Evolutionary conservation across 106 monocot species (phyloP).

Genomic region (Allium sativum): DNA sequence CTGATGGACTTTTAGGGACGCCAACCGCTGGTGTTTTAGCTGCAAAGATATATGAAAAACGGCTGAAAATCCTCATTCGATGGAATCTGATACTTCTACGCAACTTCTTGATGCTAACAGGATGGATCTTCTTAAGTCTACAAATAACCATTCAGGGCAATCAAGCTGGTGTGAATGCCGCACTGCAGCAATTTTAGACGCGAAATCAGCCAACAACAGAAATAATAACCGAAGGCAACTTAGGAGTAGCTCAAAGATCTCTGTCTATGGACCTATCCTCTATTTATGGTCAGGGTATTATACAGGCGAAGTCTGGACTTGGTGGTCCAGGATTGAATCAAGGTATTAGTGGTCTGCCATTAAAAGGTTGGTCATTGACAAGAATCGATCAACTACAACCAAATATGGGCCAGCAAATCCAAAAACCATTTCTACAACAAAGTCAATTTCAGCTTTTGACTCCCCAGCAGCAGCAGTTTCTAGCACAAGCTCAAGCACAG

Average conservation of each 20-base stretch:
- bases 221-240: constrained; percentile 40
- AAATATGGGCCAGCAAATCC: constrained; percentile 62
- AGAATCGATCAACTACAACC: constrained; percentile 77
- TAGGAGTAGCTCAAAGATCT: constrained; percentile 47
- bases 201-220: constrained; percentile 56
- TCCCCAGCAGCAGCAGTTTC: constrained; percentile 52
- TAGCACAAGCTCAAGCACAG: constrained; percentile 81
- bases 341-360: constrained; percentile 79
- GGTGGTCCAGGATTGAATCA: constrained; percentile 59
- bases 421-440: constrained; percentile 61
- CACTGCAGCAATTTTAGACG: constrained; percentile 66
- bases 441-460: constrained; percentile 72
- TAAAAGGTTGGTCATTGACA: constrained; percentile 92
- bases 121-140: constrained; percentile 64
- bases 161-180: constrained; percentile 36
- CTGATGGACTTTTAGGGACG: constrained; percentile 57
- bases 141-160: constrained; percentile 54
- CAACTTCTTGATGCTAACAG: constrained; percentile 68
- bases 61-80: constrained; percentile 49
- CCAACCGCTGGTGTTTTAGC: constrained; percentile 61
- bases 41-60: constrained; percentile 75
- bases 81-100: constrained; percentile 44
- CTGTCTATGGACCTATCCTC: constrained; percentile 62
- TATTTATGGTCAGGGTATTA: constrained; percentile 55
- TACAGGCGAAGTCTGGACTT: constrained; percentile 74